Evolutionary conservation across 257 asterid genomes (phyloP).

Genomic region (Misopates orontium): DNA sequence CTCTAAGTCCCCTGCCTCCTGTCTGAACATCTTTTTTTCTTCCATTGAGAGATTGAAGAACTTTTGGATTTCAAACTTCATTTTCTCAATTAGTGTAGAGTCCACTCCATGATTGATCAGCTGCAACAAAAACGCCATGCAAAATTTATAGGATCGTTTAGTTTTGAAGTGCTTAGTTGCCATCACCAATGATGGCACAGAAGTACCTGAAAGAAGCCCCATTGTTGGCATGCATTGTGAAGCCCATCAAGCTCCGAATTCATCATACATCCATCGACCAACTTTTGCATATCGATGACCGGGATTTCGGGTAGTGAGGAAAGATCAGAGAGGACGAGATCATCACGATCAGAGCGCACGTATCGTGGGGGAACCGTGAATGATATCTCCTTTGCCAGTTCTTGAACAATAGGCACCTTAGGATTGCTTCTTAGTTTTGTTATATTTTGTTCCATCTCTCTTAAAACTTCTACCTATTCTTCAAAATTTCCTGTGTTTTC

Average conservation of each 20-base stretch:
- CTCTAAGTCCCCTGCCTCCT: constrained; percentile 35
- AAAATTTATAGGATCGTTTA: not conserved
- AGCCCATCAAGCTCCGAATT: constrained; percentile 46
- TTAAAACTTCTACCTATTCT: too few relatives aligned
- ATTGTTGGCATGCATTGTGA: constrained; percentile 47
- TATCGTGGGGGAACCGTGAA: constrained; percentile 45
- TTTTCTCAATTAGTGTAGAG: constrained; percentile 28
- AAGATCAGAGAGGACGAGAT: not conserved
- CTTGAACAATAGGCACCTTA: constrained; percentile 58
- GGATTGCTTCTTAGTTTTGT: constrained; percentile 36
- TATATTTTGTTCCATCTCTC: not conserved
- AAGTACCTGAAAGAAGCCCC: constrained; percentile 72
- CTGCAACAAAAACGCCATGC: constrained; percentile 23
- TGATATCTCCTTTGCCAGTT: constrained; percentile 41
- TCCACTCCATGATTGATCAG: constrained; percentile 59
- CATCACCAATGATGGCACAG: too few relatives aligned
- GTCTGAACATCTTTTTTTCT: constrained; percentile 48
- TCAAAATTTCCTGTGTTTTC: too few relatives aligned
- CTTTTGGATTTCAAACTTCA: constrained; percentile 38
- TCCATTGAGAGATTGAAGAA: constrained; percentile 59
- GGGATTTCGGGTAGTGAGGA: constrained; percentile 39
- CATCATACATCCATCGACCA: constrained; percentile 13
- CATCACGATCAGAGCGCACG: constrained; percentile 36
- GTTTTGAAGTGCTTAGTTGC: too few relatives aligned
- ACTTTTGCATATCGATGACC: constrained; percentile 37